These are phyloP conservation scores for Calycina herbarum DNA, from an alignment of 2,329 filamentous ascomycete species.

Conservation along the genomic window DNA sequence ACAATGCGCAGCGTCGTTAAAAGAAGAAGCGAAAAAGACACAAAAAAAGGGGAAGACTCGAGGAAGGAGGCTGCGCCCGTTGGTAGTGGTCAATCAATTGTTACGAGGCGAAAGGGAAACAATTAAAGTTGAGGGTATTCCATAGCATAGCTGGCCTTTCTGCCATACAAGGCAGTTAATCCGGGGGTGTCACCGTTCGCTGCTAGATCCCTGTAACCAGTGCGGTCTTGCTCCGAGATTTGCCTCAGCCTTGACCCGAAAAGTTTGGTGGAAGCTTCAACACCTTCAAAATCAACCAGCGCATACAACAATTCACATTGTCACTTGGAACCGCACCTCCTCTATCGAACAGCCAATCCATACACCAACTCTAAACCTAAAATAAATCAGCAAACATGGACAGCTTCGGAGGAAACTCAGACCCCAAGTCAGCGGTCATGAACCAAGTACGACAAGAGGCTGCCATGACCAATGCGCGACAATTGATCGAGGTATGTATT, in stretches of 20 bases:
- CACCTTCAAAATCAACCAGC: not conserved
- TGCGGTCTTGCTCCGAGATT: not conserved
- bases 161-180: conserved; percentile 11
- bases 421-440: conserved; percentile 46
- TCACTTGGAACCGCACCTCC: not conserved
- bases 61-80: conserved; percentile 2
- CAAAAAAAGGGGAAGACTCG: not conserved
- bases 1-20: conserved; percentile 11
- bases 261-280: conserved; percentile 11
- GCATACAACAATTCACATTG: not conserved
- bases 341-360: not conserved
- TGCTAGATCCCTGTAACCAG: too few species aligned
- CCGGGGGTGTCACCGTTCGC: conserved; percentile 5
- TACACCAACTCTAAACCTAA: not conserved
- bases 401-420: conserved; percentile 26
- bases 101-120: not conserved
- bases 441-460: conserved; percentile 57
- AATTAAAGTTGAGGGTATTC: conserved; percentile 1
- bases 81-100: conserved; percentile 2
- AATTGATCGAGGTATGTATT: conserved; percentile 64
- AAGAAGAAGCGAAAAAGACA: not conserved
- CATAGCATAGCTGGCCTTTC: conserved; percentile 20
- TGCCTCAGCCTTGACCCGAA: conserved; percentile 10
- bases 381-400: conserved; percentile 28
- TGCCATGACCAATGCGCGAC: conserved; percentile 65